Percentiles rank a stretch among this genome's conserved stretches.
Evolutionary conservation across 306 rosid genomes (phyloP).

Genomic region (Prunus fruticosa): DNA sequence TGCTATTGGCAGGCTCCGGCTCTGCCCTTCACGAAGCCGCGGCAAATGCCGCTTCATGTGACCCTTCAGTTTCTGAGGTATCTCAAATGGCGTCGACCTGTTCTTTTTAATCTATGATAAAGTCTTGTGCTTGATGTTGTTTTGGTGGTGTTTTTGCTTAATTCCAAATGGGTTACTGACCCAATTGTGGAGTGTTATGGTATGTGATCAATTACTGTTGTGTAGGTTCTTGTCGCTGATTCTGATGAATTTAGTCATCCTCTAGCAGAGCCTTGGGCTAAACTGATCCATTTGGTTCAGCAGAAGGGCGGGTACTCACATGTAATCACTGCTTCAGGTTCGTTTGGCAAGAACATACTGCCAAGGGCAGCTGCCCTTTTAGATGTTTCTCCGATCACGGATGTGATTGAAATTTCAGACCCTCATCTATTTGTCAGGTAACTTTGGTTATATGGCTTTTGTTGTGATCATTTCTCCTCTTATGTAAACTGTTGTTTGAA

Average conservation of each 20-base stretch:
- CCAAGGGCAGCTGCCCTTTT: conserved; percentile 84
- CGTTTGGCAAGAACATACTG: conserved; percentile 83
- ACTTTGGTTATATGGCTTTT: not conserved
- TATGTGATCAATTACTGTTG: conserved; percentile 8
- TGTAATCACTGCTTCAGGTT: conserved; percentile 68
- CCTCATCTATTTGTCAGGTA: conserved; percentile 72
- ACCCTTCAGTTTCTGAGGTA: conserved; percentile 77
- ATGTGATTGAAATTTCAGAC: conserved; percentile 62
- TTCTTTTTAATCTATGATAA: not conserved
- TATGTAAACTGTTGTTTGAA: not conserved
- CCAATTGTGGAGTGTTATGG: not conserved
- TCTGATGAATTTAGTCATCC: conserved; percentile 62
- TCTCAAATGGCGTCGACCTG: not conserved
- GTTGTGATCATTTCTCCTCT: not conserved
- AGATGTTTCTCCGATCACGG: conserved; percentile 83
- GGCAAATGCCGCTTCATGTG: conserved; percentile 59
- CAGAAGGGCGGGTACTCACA: conserved; percentile 70
- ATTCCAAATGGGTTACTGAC: not conserved
- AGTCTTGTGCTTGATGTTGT: not conserved
- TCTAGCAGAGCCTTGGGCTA: conserved; percentile 89
- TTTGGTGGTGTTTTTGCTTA: not conserved
- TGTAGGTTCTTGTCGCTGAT: conserved; percentile 84
- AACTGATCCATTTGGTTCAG: conserved; percentile 69
- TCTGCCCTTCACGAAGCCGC: conserved; percentile 79
- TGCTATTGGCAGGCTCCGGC: conserved; percentile 87